Evolutionary conservation across 1,284 basidiomycete genomes (phyloP), one percentile per base, ranked within the genome.

Genomic region (Moesziomyces parantarcticus): DNA sequence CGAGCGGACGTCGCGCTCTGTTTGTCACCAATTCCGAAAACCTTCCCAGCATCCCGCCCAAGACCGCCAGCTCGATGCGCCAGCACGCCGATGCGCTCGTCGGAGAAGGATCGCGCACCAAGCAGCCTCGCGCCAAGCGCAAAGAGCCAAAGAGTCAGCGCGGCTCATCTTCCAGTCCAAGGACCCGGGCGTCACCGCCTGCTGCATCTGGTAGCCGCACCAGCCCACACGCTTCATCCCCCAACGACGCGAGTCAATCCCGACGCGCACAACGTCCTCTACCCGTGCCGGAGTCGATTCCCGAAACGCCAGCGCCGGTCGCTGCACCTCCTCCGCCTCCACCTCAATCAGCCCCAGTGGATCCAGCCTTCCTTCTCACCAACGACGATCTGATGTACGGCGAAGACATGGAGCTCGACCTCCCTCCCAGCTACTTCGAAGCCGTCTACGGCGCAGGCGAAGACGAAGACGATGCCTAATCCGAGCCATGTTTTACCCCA

Each of bases 341-440:
- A n/a, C 23, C 53, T 5, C 49, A 39, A 5, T 18, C 58, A 5
- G 21, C 42, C 8, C 29, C 39, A 14, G 26, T 52, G 2, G 49
- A 55, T 34, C 45, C 50, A n/a, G 22, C 44, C 29, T 11, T 40
- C 11, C 22, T 56, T 3, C 40, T 72, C 20, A 54, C 41, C 40
- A 68, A 59, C 43, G 55, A 66, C 29, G 57, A 63, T 20, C 51
- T 51, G n/a, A 47, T 62, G 49, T 70, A 74, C 46, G 73, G 63
- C 32, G 76, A 74, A 23, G 70, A 69, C 29, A 66, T 67, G 46
- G 58, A 61, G 25, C 64, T 79, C 14, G 79, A 81, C 29, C 60
- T 81, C 3, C 79, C 78, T 7, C 79, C 79, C 3, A 77, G 75
- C 45, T 81, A 81, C 54, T 81, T 78, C 58, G 79, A 81, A 40